Conservation (phyloP, 1,139 yeast genomes). For the Nadsonia commutata region DNA sequence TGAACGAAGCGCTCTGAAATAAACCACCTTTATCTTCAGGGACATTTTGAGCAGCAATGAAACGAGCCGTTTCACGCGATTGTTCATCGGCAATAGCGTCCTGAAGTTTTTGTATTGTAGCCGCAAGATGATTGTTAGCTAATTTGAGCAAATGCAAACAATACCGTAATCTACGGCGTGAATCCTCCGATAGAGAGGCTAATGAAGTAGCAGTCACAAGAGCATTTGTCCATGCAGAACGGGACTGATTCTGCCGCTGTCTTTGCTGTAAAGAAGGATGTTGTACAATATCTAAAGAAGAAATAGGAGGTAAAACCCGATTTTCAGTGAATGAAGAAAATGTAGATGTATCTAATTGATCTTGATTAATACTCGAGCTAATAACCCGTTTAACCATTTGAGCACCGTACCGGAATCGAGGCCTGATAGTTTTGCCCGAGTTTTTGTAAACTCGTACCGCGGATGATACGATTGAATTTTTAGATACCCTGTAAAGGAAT, state of each 20-base stretch:
- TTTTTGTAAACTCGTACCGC: conserved; percentile 51
- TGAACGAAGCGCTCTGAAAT: no score
- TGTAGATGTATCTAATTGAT: conserved; percentile 4
- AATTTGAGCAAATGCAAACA: conserved; percentile 59
- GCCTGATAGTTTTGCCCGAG: conserved; percentile 38
- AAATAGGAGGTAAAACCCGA: conserved; percentile 12
- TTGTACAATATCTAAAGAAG: conserved; percentile 8
- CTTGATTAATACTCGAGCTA: conserved; percentile 1
- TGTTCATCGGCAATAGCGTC: conserved; percentile 32
- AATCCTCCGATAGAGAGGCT: conserved; percentile 42
- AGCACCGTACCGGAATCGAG: conserved; percentile 50
- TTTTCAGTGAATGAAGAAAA: conserved; percentile 6
- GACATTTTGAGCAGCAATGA: conserved; percentile 16
- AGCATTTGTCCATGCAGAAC: conserved; percentile 23
- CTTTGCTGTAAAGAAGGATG: conserved; percentile 6
- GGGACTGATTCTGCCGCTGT: conserved; percentile 3
- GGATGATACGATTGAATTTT: conserved; percentile 26
- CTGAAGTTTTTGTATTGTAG: conserved; percentile 50
- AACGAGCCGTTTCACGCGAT: conserved; percentile 15
- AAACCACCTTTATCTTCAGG: conserved; percentile 8
- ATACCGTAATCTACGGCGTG: conserved; percentile 54
- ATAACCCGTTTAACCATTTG: conserved; percentile 53
- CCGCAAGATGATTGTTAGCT: conserved; percentile 58
- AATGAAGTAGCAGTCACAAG: conserved; percentile 30
- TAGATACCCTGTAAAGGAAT: not conserved